phyloP scores from a whole-genome alignment of 2,329 filamentous ascomycete genomes.

The Phyllosticta capitalensis region DNA sequence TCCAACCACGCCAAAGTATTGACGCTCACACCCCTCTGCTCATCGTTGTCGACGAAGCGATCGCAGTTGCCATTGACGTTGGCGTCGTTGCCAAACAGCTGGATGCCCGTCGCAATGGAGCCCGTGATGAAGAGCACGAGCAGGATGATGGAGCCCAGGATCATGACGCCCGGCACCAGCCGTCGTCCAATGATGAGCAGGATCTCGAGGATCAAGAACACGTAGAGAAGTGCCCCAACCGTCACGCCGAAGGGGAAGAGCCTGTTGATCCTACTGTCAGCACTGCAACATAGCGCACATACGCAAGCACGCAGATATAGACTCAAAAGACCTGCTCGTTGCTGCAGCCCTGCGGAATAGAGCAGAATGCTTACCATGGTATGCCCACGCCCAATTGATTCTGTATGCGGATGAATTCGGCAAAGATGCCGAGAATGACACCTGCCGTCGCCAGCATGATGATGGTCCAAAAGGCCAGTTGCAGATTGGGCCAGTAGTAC shows the following conservation, averaged over 20 bases:
- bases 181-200: constrained; percentile 46
- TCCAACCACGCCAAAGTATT: constrained; percentile 53
- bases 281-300: background rate
- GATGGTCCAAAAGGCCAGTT: constrained; percentile 56
- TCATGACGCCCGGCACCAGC: constrained; percentile 49
- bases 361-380: constrained; percentile 44
- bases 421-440: constrained; percentile 50
- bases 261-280: constrained; percentile 31
- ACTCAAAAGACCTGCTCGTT: no score
- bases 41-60: constrained; percentile 43
- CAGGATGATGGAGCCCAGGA: constrained; percentile 52
- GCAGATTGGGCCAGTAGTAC: constrained; percentile 57
- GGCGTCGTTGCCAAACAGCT: constrained; percentile 47
- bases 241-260: constrained; percentile 56
- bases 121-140: constrained; percentile 53
- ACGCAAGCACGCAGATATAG: background rate
- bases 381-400: constrained; percentile 44
- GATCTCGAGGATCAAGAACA: constrained; percentile 51
- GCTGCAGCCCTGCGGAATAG: background rate
- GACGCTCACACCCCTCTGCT: constrained; percentile 38
- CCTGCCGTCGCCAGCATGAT: constrained; percentile 50
- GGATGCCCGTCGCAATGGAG: constrained; percentile 53
- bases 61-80: constrained; percentile 52
- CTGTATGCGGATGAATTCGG: constrained; percentile 51
- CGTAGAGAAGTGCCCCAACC: constrained; percentile 45